Conservation (phyloP, 352 stramenopile species). For the Phytophthora parvispora region DNA sequence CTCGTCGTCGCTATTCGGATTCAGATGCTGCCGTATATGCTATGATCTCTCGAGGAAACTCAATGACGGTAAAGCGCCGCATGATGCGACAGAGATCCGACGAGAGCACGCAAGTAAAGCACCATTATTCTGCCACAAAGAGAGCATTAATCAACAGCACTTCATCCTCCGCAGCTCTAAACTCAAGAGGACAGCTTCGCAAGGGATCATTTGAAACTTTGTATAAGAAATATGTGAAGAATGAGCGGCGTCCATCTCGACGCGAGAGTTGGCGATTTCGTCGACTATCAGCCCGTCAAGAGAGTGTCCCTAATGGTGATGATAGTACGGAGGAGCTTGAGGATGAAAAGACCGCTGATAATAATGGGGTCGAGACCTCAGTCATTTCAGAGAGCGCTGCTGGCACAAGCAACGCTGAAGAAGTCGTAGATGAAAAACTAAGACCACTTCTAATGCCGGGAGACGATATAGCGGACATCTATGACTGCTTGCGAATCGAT, state of each 20-base stretch:
- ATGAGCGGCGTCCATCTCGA: conserved; percentile 14
- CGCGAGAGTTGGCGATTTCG: conserved; percentile 31
- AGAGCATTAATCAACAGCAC: conserved; percentile 9
- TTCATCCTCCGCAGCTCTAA: conserved; percentile 27
- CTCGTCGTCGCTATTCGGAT: conserved; percentile 35
- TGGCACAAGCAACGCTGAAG: conserved; percentile 21
- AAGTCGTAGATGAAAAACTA: conserved; percentile 72
- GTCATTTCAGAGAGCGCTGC: conserved; percentile 12
- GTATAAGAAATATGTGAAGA: conserved; percentile 39
- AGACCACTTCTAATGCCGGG: conserved; percentile 70
- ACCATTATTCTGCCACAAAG: conserved; percentile 5
- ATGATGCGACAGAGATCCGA: conserved; percentile 20
- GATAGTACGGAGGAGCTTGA: conserved; percentile 16
- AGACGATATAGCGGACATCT: conserved; percentile 75
- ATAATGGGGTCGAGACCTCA: conserved; percentile 12
- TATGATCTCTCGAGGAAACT: background rate
- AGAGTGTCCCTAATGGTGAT: conserved; percentile 14
- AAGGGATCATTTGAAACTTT: conserved; percentile 40
- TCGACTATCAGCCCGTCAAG: conserved; percentile 25
- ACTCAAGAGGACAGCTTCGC: conserved; percentile 16
- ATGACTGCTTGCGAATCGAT: conserved; percentile 78
- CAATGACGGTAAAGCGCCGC: conserved; percentile 1
- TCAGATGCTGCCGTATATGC: conserved; percentile 14
- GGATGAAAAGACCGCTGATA: conserved; percentile 19
- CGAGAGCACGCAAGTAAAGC: conserved; percentile 5